Evolutionary conservation across 2,329 filamentous ascomycete species (phyloP), one percentile per base, ranked within the genome.

Genomic region (Stemphylium beticola): DNA sequence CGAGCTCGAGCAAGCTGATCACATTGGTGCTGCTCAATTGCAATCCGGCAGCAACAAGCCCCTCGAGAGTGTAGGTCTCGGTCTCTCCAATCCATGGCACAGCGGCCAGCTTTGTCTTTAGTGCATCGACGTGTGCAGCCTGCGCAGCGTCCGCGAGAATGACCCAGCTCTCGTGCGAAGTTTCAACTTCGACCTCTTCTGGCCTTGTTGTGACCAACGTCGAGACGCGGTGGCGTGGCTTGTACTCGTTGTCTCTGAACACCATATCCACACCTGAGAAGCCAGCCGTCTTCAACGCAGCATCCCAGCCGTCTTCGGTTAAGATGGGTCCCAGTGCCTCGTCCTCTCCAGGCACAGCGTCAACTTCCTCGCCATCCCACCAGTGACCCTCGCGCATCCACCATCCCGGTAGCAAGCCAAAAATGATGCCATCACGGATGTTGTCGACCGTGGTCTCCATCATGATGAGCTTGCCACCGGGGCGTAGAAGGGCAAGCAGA

Each of bases 221-320:
- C 40, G 39, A 26, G 32, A 42, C 46, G 29, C 49, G 49, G 43
- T 53, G 29, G 9, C 20, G 43, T 38, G 40, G 34, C 24, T 45
- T 45, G 40, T 51, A 45, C 40, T 55, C 46, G 20, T 46, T 55
- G 22, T 55, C 46, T 15, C 40, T 50, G 12, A 55, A 51, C 15
- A 51, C 41, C 40, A 55, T 45, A 7, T 56, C 53, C 6, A 53
- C 48, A n/a, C 53, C 46, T 1, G 50, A 43, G 44, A 58, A 58
- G 18, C 55, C 51, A 10, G 36, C 37, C 2, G 26, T 48, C 37
- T 49, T 55, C 7, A 61, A 33, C 4, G 38, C 42, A 15, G 24
- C 61, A 43, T 71, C 60, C 71, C 69, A 74, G 33, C 60, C 24
- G 14, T 49, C 37, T 44, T 55, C 40, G 11, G 52, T 50, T 4